Evolutionary conservation across 139 green algal species (phyloP).

Genomic region (Pycnococcus provasolii): DNA sequence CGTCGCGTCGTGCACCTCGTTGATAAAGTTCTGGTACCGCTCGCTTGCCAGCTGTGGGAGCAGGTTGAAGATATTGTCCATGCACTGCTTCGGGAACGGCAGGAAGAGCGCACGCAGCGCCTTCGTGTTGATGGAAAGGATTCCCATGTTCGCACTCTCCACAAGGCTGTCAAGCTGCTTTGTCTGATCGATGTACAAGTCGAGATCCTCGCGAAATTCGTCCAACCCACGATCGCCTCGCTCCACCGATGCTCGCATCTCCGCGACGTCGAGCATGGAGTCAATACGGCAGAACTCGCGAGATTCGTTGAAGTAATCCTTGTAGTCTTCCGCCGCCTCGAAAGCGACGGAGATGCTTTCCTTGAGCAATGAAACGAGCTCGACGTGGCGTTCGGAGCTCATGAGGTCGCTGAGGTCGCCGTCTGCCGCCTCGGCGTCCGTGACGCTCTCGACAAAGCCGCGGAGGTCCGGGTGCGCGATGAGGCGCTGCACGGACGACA

Average conservation of each 20-base stretch:
- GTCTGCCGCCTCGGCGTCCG: too few relatives aligned
- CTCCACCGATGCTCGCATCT: constrained; percentile 10
- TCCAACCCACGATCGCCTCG: constrained; percentile 33
- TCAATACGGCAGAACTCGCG: constrained; percentile 41
- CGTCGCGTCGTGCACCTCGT: constrained; percentile 44
- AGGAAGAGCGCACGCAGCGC: constrained; percentile 51
- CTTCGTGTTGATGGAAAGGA: constrained; percentile 23
- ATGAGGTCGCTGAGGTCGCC: constrained; percentile 53
- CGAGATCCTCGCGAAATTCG: constrained; percentile 45
- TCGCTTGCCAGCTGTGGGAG: constrained; percentile 47
- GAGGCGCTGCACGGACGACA: too few relatives aligned
- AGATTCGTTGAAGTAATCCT: constrained; percentile 38
- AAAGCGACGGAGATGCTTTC: constrained; percentile 46
- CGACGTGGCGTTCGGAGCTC: constrained; percentile 38
- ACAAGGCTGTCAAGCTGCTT: constrained; percentile 29
- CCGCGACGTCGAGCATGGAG: constrained; percentile 2
- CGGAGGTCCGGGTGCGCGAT: too few relatives aligned
- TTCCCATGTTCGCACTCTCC: constrained; percentile 21
- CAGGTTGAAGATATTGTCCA: constrained; percentile 43
- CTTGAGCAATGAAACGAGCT: constrained; percentile 44
- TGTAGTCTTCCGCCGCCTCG: constrained; percentile 41
- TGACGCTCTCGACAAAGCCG: too few relatives aligned
- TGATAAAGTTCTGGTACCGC: constrained; percentile 53
- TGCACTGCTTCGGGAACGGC: constrained; percentile 41
- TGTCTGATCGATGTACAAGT: constrained; percentile 44